These are phyloP conservation scores for Eucalyptus tenuipes DNA, from an alignment of 345 rosid genomes.

Conservation along the genomic window DNA sequence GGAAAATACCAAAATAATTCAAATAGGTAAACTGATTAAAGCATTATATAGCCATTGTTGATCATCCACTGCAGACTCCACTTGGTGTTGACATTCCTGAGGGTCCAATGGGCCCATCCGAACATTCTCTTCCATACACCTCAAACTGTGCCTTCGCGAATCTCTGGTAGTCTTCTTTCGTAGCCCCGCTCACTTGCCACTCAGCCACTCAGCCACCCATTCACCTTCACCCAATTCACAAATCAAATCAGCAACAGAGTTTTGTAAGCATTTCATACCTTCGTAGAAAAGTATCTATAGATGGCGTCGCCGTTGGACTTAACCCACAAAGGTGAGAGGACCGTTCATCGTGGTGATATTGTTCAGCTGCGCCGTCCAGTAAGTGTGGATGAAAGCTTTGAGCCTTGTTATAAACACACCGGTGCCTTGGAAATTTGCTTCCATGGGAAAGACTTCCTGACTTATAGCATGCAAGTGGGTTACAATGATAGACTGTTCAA, in stretches of 20 bases:
- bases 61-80: conserved; percentile 63
- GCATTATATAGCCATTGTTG: conserved; percentile 28
- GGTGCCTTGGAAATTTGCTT: not conserved
- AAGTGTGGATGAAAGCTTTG: not conserved
- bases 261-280: not conserved
- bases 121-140: conserved; percentile 35
- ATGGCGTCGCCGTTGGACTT: not conserved
- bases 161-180: conserved; percentile 31
- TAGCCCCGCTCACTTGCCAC: conserved; percentile 26
- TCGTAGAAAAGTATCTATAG: not conserved
- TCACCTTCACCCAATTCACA: conserved; percentile 22
- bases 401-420: not conserved
- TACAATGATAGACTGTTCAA: not conserved
- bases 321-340: conserved; percentile 50
- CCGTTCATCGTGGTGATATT: conserved; percentile 30
- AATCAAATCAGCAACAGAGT: not conserved
- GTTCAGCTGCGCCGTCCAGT: conserved; percentile 19
- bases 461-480: not conserved
- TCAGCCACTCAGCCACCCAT: conserved; percentile 60
- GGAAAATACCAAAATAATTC: not conserved
- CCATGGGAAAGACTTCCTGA: not conserved
- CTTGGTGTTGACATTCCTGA: conserved; percentile 21
- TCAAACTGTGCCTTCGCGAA: conserved; percentile 28
- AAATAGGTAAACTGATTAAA: not conserved
- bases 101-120: conserved; percentile 60